Base-by-base conservation (phyloP, 768 basidiomycete genomes). In the Scleroderma bovista region DNA sequence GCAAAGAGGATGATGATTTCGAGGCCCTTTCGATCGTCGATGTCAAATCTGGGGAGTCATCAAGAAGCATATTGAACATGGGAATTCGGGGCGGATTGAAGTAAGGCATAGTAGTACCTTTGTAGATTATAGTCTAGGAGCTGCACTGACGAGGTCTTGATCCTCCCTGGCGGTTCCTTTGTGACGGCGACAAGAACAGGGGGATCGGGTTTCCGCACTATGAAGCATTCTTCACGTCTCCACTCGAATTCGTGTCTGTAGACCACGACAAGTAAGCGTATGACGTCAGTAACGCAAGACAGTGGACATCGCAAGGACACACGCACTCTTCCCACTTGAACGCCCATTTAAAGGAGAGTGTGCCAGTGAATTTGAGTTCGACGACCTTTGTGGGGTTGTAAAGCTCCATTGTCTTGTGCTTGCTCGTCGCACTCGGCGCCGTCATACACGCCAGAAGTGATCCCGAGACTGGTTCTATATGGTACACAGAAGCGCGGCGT, bases 241-340 rank as follows among this genome's bases (percentile, higher is more conserved):
- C 90, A 93, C 60, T 91, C 89, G 54, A 88, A 90, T 38, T 85
- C 80, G 53, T 92, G 84, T 33, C 89, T 92, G 58, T 4, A 20
- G 11, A 26, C 20, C 4, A 16, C 15, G 1, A 12, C 17, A 7
- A 41, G 20, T 19, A 10, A n/a, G n/a, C n/a, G n/a, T n/a, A n/a
- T n/a, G n/a, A n/a, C 11, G 22, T 22, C 20, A 42, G 20, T 42
- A 15, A 9, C 17, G 13, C 39, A 22, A 15, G 20, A 12, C 13
- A 7, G 15, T 8, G 20, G 10, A 16, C 23, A 2, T 24, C 15
- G 22, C 7, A 12, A 26, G 22, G 41, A 23, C 26, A 24, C 39
- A 76, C 86, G 66, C 54, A 91, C 87, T 83, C 78, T 71, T 91
- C 88, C 86, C 87, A 93, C 59, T 77, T 77, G 66, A 93, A 93